phyloP scores from a whole-genome alignment of 2,329 filamentous ascomycete species.

The Colletotrichum camelliae region DNA sequence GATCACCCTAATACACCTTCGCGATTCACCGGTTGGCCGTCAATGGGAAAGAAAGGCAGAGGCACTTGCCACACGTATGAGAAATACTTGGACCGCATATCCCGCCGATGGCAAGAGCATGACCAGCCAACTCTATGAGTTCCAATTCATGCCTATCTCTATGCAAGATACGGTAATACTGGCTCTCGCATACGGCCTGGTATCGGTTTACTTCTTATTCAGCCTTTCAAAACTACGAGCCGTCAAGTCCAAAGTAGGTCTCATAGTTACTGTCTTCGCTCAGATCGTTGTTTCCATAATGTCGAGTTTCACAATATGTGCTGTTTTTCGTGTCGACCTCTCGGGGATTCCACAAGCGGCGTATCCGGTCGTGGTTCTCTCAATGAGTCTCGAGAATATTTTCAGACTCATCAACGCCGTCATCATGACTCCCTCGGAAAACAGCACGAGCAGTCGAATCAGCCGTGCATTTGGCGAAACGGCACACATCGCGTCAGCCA shows the following conservation, averaged over 20 bases:
- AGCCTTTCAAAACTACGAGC: constrained; percentile 74
- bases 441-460: constrained; percentile 72
- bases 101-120: constrained; percentile 60
- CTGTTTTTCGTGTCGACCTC: constrained; percentile 75
- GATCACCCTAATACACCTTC: constrained; percentile 75
- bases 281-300: constrained; percentile 77
- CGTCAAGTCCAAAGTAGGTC: constrained; percentile 76
- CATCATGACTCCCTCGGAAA: constrained; percentile 72
- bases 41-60: constrained; percentile 69
- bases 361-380: constrained; percentile 78
- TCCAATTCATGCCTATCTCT: constrained; percentile 78
- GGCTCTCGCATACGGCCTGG: constrained; percentile 68
- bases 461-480: constrained; percentile 77
- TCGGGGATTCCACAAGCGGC: constrained; percentile 76
- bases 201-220: constrained; percentile 67
- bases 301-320: constrained; percentile 82
- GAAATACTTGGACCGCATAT: constrained; percentile 68
- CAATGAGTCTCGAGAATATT: constrained; percentile 80
- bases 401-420: constrained; percentile 81
- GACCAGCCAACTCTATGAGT: constrained; percentile 73
- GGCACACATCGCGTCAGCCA: constrained; percentile 71
- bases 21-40: constrained; percentile 66
- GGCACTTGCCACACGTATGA: constrained; percentile 53
- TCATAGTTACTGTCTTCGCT: constrained; percentile 72
- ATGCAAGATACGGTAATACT: constrained; percentile 68